Percentiles rank a stretch among this genome's conserved stretches.
Conservation (phyloP, 305 asterid species). For the Rubia balearica region DNA sequence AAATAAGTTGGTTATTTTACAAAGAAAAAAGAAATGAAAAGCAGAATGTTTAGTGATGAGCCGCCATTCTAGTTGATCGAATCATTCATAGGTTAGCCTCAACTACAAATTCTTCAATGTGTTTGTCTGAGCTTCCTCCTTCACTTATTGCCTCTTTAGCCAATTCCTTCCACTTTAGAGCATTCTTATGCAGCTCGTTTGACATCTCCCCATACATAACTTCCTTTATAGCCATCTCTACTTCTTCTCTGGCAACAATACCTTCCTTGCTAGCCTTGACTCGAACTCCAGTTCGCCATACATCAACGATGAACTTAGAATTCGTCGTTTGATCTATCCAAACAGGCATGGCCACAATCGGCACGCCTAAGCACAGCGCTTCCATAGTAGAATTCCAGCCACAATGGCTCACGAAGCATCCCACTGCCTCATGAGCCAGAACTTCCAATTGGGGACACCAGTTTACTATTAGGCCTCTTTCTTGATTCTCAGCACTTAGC, state of each 20-base stretch:
- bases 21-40: too few species aligned
- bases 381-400: slow-evolving; percentile 57
- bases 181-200: slow-evolving; percentile 27
- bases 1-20: too few species aligned
- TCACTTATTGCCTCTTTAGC: slow-evolving; percentile 40
- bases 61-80: too few species aligned
- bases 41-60: too few species aligned
- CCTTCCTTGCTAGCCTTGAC: slow-evolving; percentile 24
- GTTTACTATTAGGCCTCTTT: slow-evolving; percentile 34
- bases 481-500: slow-evolving; percentile 12
- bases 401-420: slow-evolving; percentile 47
- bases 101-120: slow-evolving; percentile 34
- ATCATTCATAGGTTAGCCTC: neutral
- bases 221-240: slow-evolving; percentile 29
- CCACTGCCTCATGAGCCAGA: slow-evolving; percentile 35
- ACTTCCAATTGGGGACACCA: slow-evolving; percentile 54
- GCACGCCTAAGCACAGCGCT: slow-evolving; percentile 43
- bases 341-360: slow-evolving; percentile 36
- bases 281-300: slow-evolving; percentile 37
- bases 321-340: slow-evolving; percentile 40
- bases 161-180: slow-evolving; percentile 44
- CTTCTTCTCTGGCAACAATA: slow-evolving; percentile 34
- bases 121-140: slow-evolving; percentile 47
- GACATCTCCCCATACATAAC: slow-evolving; percentile 34
- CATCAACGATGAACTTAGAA: slow-evolving; percentile 41